Conservation (phyloP, 2,329 filamentous ascomycete species). For the Clonostachys solani region DNA sequence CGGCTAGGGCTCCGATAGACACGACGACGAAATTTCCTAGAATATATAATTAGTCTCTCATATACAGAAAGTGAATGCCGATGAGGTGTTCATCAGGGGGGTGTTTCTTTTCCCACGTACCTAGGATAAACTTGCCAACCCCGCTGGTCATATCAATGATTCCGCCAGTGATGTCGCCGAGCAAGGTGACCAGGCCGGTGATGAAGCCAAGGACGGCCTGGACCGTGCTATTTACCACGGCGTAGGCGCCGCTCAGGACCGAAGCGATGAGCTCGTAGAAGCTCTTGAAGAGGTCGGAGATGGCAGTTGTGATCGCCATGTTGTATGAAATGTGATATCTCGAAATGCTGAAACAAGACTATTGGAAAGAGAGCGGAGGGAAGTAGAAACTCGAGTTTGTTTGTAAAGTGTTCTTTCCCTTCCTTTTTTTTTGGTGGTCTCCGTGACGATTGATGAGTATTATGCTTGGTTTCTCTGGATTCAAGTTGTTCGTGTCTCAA, state of each 20-base stretch:
- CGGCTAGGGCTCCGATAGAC: constrained; percentile 22
- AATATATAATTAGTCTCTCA: background rate
- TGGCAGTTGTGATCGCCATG: constrained; percentile 27
- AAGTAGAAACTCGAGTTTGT: background rate
- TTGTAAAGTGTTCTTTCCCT: background rate
- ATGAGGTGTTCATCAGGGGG: background rate
- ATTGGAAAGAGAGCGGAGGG: too few relatives aligned
- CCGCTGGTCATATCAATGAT: constrained; percentile 29
- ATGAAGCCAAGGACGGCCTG: constrained; percentile 27
- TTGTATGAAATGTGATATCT: constrained; percentile 4
- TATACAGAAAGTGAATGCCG: background rate
- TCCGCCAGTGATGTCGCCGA: constrained; percentile 26
- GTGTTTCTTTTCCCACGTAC: constrained; percentile 16
- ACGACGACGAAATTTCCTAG: constrained; percentile 29
- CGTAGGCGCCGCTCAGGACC: constrained; percentile 24
- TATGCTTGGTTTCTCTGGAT: too few relatives aligned
- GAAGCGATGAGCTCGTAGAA: constrained; percentile 34
- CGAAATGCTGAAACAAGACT: too few relatives aligned
- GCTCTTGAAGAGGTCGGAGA: constrained; percentile 31
- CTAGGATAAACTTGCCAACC: constrained; percentile 29
- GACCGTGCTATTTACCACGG: constrained; percentile 24
- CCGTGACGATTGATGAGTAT: too few relatives aligned
- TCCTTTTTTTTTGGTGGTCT: background rate
- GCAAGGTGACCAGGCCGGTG: constrained; percentile 26
- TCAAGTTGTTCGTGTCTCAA: too few relatives aligned